These are phyloP conservation scores for Cladobotryum mycophilum DNA, from an alignment of 2,329 filamentous ascomycete genomes.

Conservation along the genomic window DNA sequence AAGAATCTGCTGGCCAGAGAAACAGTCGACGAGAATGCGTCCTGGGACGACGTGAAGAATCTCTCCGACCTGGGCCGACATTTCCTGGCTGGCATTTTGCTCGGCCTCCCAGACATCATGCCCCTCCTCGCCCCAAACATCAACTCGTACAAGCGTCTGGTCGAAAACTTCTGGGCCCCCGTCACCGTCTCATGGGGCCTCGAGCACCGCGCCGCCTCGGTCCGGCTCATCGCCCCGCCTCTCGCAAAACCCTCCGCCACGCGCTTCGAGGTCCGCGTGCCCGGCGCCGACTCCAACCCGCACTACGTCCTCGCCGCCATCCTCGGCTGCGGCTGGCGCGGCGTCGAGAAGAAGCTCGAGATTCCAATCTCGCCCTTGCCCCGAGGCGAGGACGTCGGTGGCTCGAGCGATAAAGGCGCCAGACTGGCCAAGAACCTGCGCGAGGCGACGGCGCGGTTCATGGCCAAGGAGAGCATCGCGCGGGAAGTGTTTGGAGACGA, in stretches of 20 bases:
- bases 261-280: slow-evolving; percentile 85
- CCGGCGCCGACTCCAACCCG: slow-evolving; percentile 90
- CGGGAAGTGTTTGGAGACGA: slow-evolving; percentile 88
- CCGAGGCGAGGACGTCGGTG: slow-evolving; percentile 76
- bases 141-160: slow-evolving; percentile 96
- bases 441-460: slow-evolving; percentile 77
- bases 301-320: slow-evolving; percentile 83
- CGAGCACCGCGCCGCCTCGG: slow-evolving; percentile 87
- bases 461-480: slow-evolving; percentile 73
- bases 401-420: slow-evolving; percentile 62
- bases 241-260: slow-evolving; percentile 80
- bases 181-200: slow-evolving; percentile 97
- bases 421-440: slow-evolving; percentile 77
- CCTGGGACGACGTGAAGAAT: slow-evolving; percentile 67
- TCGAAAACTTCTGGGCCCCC: slow-evolving; percentile 98
- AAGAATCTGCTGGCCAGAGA: slow-evolving; percentile 80
- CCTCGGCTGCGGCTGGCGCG: slow-evolving; percentile 81
- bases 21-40: slow-evolving; percentile 61
- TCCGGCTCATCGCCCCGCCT: slow-evolving; percentile 83
- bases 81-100: slow-evolving; percentile 85
- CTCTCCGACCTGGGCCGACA: slow-evolving; percentile 86
- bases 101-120: slow-evolving; percentile 91
- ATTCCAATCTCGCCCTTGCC: slow-evolving; percentile 77
- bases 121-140: slow-evolving; percentile 88
- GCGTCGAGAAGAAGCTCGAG: slow-evolving; percentile 84